Base-by-base conservation (phyloP, 257 asterid genomes). In the Ocimum tenuiflorum region DNA sequence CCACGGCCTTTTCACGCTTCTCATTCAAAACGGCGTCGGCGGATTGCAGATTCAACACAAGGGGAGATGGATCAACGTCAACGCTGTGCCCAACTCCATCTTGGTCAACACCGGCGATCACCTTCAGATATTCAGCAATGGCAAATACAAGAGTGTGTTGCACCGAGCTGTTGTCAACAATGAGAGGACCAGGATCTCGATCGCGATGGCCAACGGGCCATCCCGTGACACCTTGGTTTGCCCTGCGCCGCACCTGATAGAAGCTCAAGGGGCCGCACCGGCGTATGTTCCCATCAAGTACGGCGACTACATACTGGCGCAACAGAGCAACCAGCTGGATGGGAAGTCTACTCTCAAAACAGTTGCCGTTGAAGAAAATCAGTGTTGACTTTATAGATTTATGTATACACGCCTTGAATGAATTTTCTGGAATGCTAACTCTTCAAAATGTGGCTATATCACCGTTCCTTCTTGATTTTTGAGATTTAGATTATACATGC, bases 91-190 rank as follows among this genome's bases (percentile, higher is more conserved):
- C 31, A 81, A 84, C 68, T 78, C 97, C 39, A 73, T 90, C 52
- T 43, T 90, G 63, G 87, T 90, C 22, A 88, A 87, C 75, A 79
- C 81, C 0, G 88, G 79, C 0, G 97, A 90, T 52, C 96, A 86
- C 15, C 91, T 91, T 14, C 10, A 91, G 97, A 79, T 91, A 74
- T 79, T 85, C 33, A 88, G 95, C 78, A 88, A 91, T 1, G 97
- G 97, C 14, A 91, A 71, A 66, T 86, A 83, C 78, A 88, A 85
- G 76, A 91, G 97, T 35, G 89, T 85, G 18, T 1, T 82, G 75
- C 97, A 91, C 64, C 81, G 94, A 72, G 97, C 85, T 0, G 78
- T 71, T 23, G 96, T 91, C 69, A 91, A 88, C 45, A 67, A 70
- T 23, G 39, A 73, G 46, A 80, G 14, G 73, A 73, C 85, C 0